A percentile compares a stretch with the other conserved stretches of the same genome.
These are phyloP conservation scores for Diutina catenulata DNA, from an alignment of 1,139 yeast species.

Conservation along the genomic window DNA sequence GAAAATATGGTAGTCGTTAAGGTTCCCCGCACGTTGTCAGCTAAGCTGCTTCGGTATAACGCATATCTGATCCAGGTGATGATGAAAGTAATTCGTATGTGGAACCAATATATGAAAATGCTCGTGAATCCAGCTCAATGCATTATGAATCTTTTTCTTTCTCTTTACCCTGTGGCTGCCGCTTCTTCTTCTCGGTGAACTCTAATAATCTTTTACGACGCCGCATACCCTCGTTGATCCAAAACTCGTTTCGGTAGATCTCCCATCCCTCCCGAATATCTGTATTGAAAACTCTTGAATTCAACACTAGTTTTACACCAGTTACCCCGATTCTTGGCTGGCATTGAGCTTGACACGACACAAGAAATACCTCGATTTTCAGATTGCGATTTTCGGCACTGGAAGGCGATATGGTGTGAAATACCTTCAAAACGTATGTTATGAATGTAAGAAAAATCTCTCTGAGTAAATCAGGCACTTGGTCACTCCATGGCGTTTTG, in stretches of 20 bases:
- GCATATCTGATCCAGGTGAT: too few relatives aligned
- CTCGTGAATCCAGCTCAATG: too few relatives aligned
- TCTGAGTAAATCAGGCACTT: conserved; percentile 32
- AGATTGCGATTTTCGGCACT: conserved; percentile 21
- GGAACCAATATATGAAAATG: too few relatives aligned
- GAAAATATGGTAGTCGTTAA: too few relatives aligned
- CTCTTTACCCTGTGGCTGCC: too few relatives aligned
- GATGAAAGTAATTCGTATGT: too few relatives aligned
- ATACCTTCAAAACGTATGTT: conserved; percentile 16
- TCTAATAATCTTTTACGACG: conserved; percentile 37
- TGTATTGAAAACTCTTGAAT: conserved; percentile 70
- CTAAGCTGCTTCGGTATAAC: too few relatives aligned
- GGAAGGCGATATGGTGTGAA: conserved; percentile 26
- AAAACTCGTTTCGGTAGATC: conserved; percentile 80
- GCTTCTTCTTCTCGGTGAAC: conserved; percentile 11
- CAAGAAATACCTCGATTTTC: conserved; percentile 30
- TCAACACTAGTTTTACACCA: conserved; percentile 60
- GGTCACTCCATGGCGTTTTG: conserved; percentile 45
- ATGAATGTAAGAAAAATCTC: conserved; percentile 25
- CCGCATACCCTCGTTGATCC: conserved; percentile 77
- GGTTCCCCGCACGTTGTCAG: too few relatives aligned
- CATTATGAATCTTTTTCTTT: too few relatives aligned
- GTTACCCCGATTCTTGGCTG: conserved; percentile 35
- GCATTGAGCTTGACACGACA: conserved; percentile 32
- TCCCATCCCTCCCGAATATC: conserved; percentile 95